phyloP scores from a whole-genome alignment of 1,284 basidiomycete genomes.

The Rhodofomes roseus region DNA sequence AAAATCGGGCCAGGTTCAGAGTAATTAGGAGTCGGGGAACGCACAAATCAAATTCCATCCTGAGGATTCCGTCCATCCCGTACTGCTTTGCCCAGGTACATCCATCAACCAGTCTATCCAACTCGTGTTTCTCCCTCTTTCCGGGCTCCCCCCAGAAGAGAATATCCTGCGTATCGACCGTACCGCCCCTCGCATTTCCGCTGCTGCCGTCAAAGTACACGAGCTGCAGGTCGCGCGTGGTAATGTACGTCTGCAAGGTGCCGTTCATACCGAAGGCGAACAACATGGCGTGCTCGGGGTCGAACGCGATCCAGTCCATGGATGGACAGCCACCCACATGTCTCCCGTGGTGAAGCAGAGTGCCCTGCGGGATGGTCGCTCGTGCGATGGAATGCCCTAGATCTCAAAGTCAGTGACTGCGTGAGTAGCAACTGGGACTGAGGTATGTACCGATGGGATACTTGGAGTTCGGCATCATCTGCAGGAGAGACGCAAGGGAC shows the following conservation, averaged over 20 bases:
- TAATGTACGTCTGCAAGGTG: background rate
- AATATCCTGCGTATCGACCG: background rate
- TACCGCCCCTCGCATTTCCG: background rate
- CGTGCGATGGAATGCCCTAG: background rate
- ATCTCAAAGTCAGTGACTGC: background rate
- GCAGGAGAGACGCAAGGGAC: background rate
- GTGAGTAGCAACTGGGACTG: too few relatives aligned
- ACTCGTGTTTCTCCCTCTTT: background rate
- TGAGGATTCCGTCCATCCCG: background rate
- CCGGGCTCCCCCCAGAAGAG: background rate
- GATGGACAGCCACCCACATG: background rate
- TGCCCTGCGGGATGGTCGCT: background rate
- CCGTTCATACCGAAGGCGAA: background rate
- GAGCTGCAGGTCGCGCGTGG: background rate
- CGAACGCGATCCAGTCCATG: background rate
- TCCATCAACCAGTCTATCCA: background rate
- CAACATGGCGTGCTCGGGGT: background rate
- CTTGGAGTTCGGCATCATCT: background rate
- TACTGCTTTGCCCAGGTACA: background rate
- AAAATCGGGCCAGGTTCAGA: too few relatives aligned
- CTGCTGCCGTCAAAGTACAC: background rate
- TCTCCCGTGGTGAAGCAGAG: background rate
- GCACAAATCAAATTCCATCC: background rate
- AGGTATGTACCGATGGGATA: background rate
- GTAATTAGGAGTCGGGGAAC: background rate